These are phyloP conservation scores for Xanthoparmelia taractica DNA, from an alignment of 495 filamentous ascomycete species.

Conservation along the genomic window DNA sequence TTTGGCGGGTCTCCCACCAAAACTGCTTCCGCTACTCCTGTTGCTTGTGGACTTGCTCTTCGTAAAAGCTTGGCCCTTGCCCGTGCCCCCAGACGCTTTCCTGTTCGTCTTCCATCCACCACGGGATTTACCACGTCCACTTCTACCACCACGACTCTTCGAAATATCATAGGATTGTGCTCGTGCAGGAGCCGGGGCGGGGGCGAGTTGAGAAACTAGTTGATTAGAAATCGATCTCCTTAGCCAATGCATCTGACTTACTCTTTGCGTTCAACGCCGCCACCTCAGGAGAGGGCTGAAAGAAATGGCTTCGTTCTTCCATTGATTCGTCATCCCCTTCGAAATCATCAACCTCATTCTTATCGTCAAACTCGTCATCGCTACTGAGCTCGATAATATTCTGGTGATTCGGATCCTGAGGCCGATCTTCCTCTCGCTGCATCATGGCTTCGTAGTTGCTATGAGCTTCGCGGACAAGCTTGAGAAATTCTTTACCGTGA, in stretches of 20 bases:
- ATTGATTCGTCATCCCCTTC: conserved; percentile 34
- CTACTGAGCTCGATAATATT: conserved; percentile 62
- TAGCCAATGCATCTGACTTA: conserved; percentile 12
- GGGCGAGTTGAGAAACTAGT: conserved; percentile 13
- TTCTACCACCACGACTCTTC: conserved; percentile 2
- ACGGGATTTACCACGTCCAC: conserved; percentile 11
- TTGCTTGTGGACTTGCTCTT: conserved; percentile 18
- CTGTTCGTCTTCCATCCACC: conserved; percentile 10
- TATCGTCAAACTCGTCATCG: conserved; percentile 47
- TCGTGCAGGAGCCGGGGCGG: conserved; percentile 5
- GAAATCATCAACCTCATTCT: conserved; percentile 41
- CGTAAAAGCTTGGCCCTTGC: conserved; percentile 8
- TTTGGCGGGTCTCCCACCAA: conserved; percentile 10
- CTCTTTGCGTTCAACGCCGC: conserved; percentile 30
- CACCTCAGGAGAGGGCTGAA: conserved; percentile 30
- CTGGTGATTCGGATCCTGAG: conserved; percentile 49
- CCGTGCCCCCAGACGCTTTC: conserved; percentile 9
- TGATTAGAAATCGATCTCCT: background rate
- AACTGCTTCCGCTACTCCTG: conserved; percentile 21
- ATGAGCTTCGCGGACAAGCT: conserved; percentile 51
- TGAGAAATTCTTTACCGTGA: conserved; percentile 62
- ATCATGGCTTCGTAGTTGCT: conserved; percentile 44
- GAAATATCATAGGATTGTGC: conserved; percentile 3
- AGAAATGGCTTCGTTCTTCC: conserved; percentile 36
- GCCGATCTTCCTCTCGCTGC: conserved; percentile 40